Base-by-base conservation (phyloP, 1,139 yeast species). In the Geotrichum carabidarum region DNA sequence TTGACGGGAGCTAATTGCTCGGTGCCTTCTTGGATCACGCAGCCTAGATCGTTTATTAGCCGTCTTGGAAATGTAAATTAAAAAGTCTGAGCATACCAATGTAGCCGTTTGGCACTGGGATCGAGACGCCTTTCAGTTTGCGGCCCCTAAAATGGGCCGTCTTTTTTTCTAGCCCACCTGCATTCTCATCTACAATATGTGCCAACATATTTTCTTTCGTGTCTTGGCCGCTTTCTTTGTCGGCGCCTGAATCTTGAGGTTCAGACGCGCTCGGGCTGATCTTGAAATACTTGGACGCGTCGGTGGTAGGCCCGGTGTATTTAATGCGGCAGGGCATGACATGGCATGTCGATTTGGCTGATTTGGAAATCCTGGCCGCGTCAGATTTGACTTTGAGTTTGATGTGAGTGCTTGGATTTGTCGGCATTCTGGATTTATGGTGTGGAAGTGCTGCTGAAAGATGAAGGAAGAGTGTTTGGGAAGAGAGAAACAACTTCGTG, bases 271-370 rank as follows among this genome's bases (percentile, higher is more conserved):
- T 54, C 37, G 7, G 12, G 7, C 14, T 51, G 31, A 55, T 49
- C n/a, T 48, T 51, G 36, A 63, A 64, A 46, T 61, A 58, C 41
- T 57, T 54, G 9, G 35, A 15, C 37, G 56, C 49, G 35, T 62
- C 66, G 31, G 60, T 61, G 22, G 64, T 65, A 2, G 58, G 54
- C 11, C 68, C 68, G 2, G 60, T 62, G 47, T 62, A 56, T 22
- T 63, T 62, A 17, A 66, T 63, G 30, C 61, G 61, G 44, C 69
- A 66, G 1, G 69, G 69, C 49, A 66, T 38, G 9, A 63, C 58
- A 53, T 65, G 66, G 37, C 60, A 56, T 2, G 41, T 12, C 14
- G n/a, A 7, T 17, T 12, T 17, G 4, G 12, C 6, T 42, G 27
- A 18, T 15, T 38, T 11, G 8, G 27, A 22, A 22, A 22, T 22